Base-by-base conservation (phyloP, 805 yeast species). In the Candida maltosa region DNA sequence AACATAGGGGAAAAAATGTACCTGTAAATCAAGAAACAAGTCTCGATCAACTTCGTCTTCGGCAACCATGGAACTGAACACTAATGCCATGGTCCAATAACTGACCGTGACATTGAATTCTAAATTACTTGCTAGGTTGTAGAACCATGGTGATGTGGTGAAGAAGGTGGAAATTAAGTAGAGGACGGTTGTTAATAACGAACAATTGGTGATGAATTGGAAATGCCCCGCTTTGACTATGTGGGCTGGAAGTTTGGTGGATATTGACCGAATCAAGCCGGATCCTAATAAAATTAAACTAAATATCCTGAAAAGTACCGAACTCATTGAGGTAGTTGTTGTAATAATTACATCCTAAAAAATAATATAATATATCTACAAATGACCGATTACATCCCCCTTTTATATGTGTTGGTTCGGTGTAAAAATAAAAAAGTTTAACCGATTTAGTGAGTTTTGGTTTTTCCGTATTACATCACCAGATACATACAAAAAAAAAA, bases 1-100 rank as follows among this genome's bases (percentile, higher is more conserved):
- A 3, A 47, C n/a, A 34, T 48, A 56, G 3, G 61, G 61, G 18
- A 52, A 42, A n/a, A 50, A 31, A 35, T 56, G 61, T 24, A 54
- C 48, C 34, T 51, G 39, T n/a, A 53, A 31, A 35, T 54, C 60
- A 19, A 52, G 26, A 16, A 31, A 18, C 8, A 42, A 29, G 11
- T 41, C 31, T 7, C 54, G 48, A n/a, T 41, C 42, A 18, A 52
- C 42, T 6, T 45, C 29, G 14, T 42, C 49, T 3, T 33, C 26
- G 27, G 49, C 46, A 24, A 53, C 35, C 34, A 39, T 16, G n/a
- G 28, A 12, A 1, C 58, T 51, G 21, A 46, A 48, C 3, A 44
- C 29, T 5, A 46, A 26, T 10, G 35, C 21, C 38, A 54, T 38
- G 4, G 45, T 23, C 59, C 60, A 56, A 35, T 56, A 56, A 1